phyloP scores from a whole-genome alignment of 192 early-diverging fungal genomes.

The Coemansia aciculifera region DNA sequence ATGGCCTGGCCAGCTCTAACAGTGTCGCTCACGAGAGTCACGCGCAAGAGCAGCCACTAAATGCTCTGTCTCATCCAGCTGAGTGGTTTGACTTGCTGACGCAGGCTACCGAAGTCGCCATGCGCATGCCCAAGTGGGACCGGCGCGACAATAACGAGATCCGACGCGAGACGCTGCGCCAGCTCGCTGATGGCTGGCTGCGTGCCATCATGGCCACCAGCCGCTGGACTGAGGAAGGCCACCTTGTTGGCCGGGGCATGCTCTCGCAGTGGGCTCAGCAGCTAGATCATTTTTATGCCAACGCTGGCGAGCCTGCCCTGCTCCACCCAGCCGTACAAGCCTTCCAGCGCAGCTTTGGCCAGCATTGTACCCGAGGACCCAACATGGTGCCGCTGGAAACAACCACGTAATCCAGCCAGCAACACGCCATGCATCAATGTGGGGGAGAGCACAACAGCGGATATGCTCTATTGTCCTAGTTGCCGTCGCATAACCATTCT shows the following conservation, averaged over 20 bases:
- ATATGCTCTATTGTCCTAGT: neutral
- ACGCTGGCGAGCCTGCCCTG: constrained; percentile 32
- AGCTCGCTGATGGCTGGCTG: constrained; percentile 75
- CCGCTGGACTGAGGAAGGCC: constrained; percentile 73
- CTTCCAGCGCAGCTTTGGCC: constrained; percentile 45
- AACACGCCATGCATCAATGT: neutral
- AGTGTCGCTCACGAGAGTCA: neutral
- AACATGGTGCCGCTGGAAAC: constrained; percentile 20
- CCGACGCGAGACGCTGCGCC: constrained; percentile 64
- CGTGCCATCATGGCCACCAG: constrained; percentile 72
- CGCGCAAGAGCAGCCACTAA: constrained; percentile 5
- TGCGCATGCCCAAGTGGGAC: constrained; percentile 83
- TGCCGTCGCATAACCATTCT: neutral
- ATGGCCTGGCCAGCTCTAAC: constrained; percentile 75
- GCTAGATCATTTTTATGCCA: constrained; percentile 36
- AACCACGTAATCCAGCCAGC: constrained; percentile 7
- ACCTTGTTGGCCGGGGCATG: constrained; percentile 74
- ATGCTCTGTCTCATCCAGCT: constrained; percentile 49
- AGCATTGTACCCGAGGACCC: constrained; percentile 8
- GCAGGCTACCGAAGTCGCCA: constrained; percentile 67
- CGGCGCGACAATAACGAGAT: constrained; percentile 67
- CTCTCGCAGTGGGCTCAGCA: constrained; percentile 79
- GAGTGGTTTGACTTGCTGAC: constrained; percentile 81
- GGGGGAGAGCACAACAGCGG: neutral
- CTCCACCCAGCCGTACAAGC: constrained; percentile 48